Evolutionary conservation across 2,329 filamentous ascomycete species (phyloP).

Genomic region (Exophiala lecanii-corni): DNA sequence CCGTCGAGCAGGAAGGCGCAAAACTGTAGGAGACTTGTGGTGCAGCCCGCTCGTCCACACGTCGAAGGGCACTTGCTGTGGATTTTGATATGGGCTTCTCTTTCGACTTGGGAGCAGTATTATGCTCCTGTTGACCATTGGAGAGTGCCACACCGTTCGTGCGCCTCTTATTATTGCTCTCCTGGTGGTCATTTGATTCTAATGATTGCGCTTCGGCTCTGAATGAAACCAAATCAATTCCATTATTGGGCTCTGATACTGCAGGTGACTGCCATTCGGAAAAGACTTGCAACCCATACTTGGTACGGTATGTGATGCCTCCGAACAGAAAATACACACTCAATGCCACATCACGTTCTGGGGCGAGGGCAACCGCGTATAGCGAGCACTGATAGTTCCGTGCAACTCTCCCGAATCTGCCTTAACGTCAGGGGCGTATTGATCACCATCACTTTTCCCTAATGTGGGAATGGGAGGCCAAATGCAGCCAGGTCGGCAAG

Average conservation of each 20-base stretch:
- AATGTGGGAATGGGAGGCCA: conserved; percentile 27
- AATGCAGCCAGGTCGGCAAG: conserved; percentile 9
- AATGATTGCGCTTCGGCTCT: background rate
- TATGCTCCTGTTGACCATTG: too few relatives aligned
- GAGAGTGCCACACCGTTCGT: too few relatives aligned
- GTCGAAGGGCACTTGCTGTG: too few relatives aligned
- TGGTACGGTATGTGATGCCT: conserved; percentile 22
- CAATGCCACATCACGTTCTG: conserved; percentile 20
- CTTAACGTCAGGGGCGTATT: conserved; percentile 17
- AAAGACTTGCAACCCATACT: conserved; percentile 26
- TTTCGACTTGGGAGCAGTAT: too few relatives aligned
- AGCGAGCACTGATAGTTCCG: conserved; percentile 24
- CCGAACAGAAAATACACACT: conserved; percentile 24
- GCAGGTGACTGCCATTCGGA: conserved; percentile 17
- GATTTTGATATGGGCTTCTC: too few relatives aligned
- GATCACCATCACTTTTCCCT: conserved; percentile 24
- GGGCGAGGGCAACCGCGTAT: conserved; percentile 23
- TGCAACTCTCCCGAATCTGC: conserved; percentile 17
- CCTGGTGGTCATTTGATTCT: background rate
- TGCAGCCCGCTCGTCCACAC: too few relatives aligned
- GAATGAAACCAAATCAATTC: conserved; percentile 16
- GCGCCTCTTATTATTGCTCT: background rate
- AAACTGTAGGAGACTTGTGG: conserved; percentile 18
- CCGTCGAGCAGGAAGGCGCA: background rate
- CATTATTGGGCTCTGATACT: background rate